These are phyloP conservation scores for Botrytis fragariae DNA, from an alignment of 2,329 filamentous ascomycete species.

Conservation along the genomic window DNA sequence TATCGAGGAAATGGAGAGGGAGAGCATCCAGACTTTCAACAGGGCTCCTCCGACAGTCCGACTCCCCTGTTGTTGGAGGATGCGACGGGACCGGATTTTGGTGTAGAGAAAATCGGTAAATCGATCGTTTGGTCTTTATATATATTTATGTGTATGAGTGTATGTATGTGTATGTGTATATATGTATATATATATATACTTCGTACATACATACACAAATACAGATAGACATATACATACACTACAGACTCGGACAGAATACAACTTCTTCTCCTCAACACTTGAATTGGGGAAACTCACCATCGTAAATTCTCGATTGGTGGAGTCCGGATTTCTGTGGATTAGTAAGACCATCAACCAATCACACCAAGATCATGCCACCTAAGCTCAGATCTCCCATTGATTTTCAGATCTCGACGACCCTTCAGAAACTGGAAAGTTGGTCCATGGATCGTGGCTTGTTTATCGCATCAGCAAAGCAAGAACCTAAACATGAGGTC, in stretches of 20 bases:
- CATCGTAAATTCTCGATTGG: background rate
- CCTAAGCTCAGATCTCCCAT: background rate
- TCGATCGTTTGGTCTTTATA: background rate
- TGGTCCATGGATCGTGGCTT: background rate
- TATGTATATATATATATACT: background rate
- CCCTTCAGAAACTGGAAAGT: background rate
- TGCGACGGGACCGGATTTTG: background rate
- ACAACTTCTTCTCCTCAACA: too few relatives aligned
- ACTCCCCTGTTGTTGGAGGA: background rate
- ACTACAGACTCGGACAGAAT: too few relatives aligned
- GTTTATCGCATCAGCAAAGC: background rate
- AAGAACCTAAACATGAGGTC: background rate
- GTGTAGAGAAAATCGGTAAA: background rate
- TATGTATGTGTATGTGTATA: too few relatives aligned
- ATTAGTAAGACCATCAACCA: background rate
- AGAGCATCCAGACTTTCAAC: background rate
- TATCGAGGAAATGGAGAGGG: background rate
- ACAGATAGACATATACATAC: too few relatives aligned
- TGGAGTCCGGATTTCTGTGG: background rate
- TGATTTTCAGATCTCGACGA: slow-evolving; percentile 14
- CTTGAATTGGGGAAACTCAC: background rate
- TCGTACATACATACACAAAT: too few relatives aligned
- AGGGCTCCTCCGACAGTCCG: background rate
- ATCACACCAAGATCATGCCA: background rate
- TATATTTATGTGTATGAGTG: too few relatives aligned